Conservation (phyloP, 495 filamentous ascomycete genomes). For the Aspergillus kassunensis region DNA sequence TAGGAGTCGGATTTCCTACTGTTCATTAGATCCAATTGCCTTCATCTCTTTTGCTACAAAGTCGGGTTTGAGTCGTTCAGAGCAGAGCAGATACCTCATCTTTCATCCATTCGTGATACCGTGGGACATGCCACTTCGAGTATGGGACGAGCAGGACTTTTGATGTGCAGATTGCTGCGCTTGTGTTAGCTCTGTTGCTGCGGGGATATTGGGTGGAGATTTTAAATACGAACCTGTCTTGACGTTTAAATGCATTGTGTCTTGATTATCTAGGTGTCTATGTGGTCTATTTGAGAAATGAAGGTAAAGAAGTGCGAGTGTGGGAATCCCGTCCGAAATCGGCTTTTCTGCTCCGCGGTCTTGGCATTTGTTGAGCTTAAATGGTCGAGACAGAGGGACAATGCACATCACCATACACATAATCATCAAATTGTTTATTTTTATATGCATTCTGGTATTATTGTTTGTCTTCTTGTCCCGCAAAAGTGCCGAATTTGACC, state of each 20-base stretch:
- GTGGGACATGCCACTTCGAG: slow-evolving; percentile 70
- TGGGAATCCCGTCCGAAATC: no score
- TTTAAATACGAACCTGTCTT: slow-evolving; percentile 36
- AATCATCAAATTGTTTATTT: no score
- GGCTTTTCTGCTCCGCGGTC: slow-evolving; percentile 9
- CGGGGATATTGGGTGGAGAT: not conserved
- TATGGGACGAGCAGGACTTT: slow-evolving; percentile 77
- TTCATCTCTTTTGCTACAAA: no score
- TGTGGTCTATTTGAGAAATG: no score
- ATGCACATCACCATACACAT: no score
- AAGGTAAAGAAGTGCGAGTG: no score
- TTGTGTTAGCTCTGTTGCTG: not conserved
- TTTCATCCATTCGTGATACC: slow-evolving; percentile 90
- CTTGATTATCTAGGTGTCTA: no score
- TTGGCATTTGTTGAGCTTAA: slow-evolving; percentile 13
- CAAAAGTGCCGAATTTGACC: slow-evolving; percentile 59
- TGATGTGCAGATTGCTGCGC: slow-evolving; percentile 61
- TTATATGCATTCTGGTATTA: no score
- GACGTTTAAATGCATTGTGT: slow-evolving; percentile 39
- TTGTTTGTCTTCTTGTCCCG: slow-evolving; percentile 41
- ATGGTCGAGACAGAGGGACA: no score
- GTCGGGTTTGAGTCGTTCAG: no score
- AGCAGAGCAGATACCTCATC: slow-evolving; percentile 67
- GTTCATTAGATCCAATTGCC: not conserved
- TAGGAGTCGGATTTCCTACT: slow-evolving; percentile 70